Base-by-base conservation (phyloP, 495 filamentous ascomycete genomes). In the Penicillium robsamsonii region DNA sequence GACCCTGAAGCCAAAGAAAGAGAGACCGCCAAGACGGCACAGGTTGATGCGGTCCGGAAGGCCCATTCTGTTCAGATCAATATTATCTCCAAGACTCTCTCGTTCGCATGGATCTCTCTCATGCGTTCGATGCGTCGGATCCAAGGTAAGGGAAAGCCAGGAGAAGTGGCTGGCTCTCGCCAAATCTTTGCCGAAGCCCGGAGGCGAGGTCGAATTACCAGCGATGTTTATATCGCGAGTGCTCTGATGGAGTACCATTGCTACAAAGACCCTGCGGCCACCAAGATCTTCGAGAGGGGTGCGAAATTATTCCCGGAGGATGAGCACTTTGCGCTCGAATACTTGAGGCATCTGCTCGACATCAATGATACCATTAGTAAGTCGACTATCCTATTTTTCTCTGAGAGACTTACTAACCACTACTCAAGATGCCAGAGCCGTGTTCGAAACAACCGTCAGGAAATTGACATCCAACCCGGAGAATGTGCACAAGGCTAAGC, bases 211-310 rank as follows among this genome's bases (percentile, higher is more conserved):
- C 87, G 90, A 27, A 83, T 98, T 31, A 95, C 87, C 17, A 92
- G 89, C 59, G 94, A 96, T 70, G 90, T 96, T 18, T 98, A 97
- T 66, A 86, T 96, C 53, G 93, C 90, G 8, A 88, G 86, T 64
- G 93, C 94, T 25, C 79, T 96, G 52, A 88, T 97, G 62, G 94
- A 98, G 63, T 92, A 94, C 70, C 86, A 92, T 63, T 94, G 94
- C 60, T 98, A 98, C 70, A 92, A 96, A 63, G 94, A 97, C 56
- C 83, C 85, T 3, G 88, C 92, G 0, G 93, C 91, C 6, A 88
- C 87, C 30, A 96, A 90, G 71, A 97, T 98, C 52, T 97, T 96
- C 66, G 95, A 98, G 59, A 84, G 92, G 29, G 94, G 95, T 37
- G 84, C 92, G 45, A 93, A 89, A 62, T 78, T 98, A 2, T 97